Conservation (phyloP, 1,139 yeast species). For the Debaryomyces fabryi region DNA sequence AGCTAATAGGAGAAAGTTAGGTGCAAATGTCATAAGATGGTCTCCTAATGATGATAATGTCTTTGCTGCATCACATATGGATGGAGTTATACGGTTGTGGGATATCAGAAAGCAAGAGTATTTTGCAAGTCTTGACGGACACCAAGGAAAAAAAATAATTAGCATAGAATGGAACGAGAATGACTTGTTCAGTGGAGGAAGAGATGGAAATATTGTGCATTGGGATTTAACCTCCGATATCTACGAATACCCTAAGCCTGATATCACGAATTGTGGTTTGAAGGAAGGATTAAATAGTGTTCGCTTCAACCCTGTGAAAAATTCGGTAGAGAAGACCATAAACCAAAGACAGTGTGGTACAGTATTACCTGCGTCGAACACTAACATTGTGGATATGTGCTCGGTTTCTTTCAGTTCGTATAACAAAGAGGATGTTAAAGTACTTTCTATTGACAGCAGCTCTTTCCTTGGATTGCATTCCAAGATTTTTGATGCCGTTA, state of each 20-base stretch:
- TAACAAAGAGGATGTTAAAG: slow-evolving; percentile 33
- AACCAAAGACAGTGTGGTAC: slow-evolving; percentile 64
- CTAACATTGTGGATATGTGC: slow-evolving; percentile 47
- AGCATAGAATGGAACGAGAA: slow-evolving; percentile 64
- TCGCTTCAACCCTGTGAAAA: slow-evolving; percentile 34
- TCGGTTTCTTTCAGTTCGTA: slow-evolving; percentile 31
- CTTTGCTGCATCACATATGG: slow-evolving; percentile 67
- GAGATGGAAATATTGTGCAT: slow-evolving; percentile 71
- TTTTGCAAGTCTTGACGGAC: slow-evolving; percentile 58
- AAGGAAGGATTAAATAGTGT: slow-evolving; percentile 52
- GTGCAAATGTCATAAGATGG: slow-evolving; percentile 59
- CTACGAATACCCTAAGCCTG: slow-evolving; percentile 15
- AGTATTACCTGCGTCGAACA: slow-evolving; percentile 57
- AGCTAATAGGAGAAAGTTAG: slow-evolving; percentile 22
- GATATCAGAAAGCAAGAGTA: slow-evolving; percentile 68
- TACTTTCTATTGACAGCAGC: slow-evolving; percentile 56
- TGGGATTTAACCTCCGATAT: slow-evolving; percentile 60
- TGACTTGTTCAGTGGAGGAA: slow-evolving; percentile 66
- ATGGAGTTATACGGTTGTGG: slow-evolving; percentile 68
- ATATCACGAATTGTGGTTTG: slow-evolving; percentile 42
- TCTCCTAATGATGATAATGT: slow-evolving; percentile 59
- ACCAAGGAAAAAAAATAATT: slow-evolving; percentile 51
- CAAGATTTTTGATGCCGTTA: slow-evolving; percentile 39
- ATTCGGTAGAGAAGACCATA: slow-evolving; percentile 32
- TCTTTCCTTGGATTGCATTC: slow-evolving; percentile 60